Base-by-base conservation (phyloP, 345 rosid species). In the Eutrema japonicum region DNA sequence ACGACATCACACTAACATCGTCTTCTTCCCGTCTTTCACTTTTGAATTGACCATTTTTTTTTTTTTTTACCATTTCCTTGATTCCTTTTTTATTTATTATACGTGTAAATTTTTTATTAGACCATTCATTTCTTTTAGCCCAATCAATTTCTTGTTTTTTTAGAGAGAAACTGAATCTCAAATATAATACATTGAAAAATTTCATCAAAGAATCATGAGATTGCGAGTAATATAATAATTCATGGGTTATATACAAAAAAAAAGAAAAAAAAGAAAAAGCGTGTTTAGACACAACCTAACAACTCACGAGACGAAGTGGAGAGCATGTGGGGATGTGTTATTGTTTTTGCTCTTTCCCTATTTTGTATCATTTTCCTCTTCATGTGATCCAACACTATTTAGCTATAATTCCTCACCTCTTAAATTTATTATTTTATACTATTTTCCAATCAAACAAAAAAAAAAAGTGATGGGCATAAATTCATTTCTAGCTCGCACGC, bases 281-380 rank as follows among this genome's bases (percentile, higher is more conserved):
- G 67, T 68, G 57, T 67, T 62, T 53, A 64, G 52, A 43, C 35
- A 64, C 61, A 77, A 49, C 76, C 72, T 41, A 64, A 71, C 68
- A 77, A 71, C 76, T 77, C 76, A 71, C 63, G 76, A 46, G 72
- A 71, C 76, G 50, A 71, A 64, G 76, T 65, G 80, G 76, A 65
- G 29, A 49, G 62, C 76, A 77, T 77, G 76, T 77, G 80, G 80
- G 64, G 78, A 74, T 49, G 54, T 64, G 71, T 77, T 41, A 49
- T 71, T 64, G 67, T 71, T 77, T 64, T 33, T 71, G 68, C 68
- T 35, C 67, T 70, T 77, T 77, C 56, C 80, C 30, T 64, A 65
- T 77, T 69, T 55, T 55, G 60, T 70, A 64, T 33, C 9, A 33
- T 40, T 70, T 56, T 48, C n/a, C 7, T 54, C 65, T 48, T 46